Base-by-base conservation (phyloP, 1,139 yeast genomes). In the Suhomyces choctaworum region DNA sequence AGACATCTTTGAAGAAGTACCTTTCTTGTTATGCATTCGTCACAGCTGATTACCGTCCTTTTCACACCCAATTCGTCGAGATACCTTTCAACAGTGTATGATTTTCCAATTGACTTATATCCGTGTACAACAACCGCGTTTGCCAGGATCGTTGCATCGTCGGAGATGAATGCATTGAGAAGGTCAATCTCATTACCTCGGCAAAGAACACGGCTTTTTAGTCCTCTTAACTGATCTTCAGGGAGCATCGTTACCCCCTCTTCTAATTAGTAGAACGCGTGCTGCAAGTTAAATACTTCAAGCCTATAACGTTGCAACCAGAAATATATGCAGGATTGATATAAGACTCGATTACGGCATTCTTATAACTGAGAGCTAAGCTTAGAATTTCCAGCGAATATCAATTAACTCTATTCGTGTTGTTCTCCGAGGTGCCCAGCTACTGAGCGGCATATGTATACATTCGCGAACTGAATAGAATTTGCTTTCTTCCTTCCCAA, bases 51-150 rank as follows among this genome's bases (percentile, higher is more conserved):
- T 4, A 59, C 34, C 4, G 72, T 56, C 14, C 48, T 46, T 3
- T 54, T 55, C 7, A 58, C 49, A 2, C 48, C 51, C 13, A 60
- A 26, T 3, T 47, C 32, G 6, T 55, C 41, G 13, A 70, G 48
- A 40, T 51, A 67, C 11, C 48, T 43, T 7, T 44, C 49, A 5
- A 69, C 60, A 1, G 64, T 55, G 27, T 52, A 50, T 1, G 73
- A 51, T 45, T 70, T 70, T 1, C 76, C 76, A 7, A 60, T 54
- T 2, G 75, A 56, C 37, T 66, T 64, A 47, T 59, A 64, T 2
- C 76, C 76, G 42, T 67, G 71, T 4, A 70, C 61, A 3, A 67
- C 50, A 10, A 69, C 39, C 12, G 59, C 48, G 3, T 65, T 60
- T 4, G 51, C 56, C 56, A 60, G 58, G 2, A 48, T 32, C 1